Conservation (phyloP, 371 early-diverging fungal genomes). For the Mucor indicus region DNA sequence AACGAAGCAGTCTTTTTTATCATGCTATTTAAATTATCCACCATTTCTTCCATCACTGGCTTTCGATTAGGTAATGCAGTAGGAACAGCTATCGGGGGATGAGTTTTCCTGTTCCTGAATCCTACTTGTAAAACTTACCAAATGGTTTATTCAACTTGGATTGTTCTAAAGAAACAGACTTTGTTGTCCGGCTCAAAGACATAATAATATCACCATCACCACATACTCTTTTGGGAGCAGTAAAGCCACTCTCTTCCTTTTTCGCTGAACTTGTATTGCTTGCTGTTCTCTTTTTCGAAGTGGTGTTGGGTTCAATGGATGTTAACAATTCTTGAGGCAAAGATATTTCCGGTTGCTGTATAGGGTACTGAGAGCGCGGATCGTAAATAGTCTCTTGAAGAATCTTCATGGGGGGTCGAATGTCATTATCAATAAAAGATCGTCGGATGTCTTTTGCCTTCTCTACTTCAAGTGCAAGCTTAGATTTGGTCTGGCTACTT, state of each 20-base stretch:
- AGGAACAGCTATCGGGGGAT: slow-evolving; percentile 1
- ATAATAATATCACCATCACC: neutral
- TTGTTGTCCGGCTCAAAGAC: too few relatives aligned
- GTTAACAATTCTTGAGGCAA: too few relatives aligned
- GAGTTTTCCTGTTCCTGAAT: neutral
- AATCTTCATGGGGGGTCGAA: slow-evolving; percentile 6
- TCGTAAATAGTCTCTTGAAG: slow-evolving; percentile 5
- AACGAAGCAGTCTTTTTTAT: neutral
- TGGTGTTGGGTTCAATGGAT: too few relatives aligned
- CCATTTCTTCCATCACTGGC: slow-evolving; percentile 18
- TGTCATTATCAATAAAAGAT: slow-evolving; percentile 1
- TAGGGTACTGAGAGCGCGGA: slow-evolving; percentile 15
- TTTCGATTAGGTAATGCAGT: neutral
- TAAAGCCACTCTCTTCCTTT: too few relatives aligned
- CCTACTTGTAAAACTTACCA: slow-evolving; percentile 2
- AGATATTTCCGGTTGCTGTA: too few relatives aligned
- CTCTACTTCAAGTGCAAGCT: slow-evolving; percentile 3
- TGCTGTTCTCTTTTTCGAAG: too few relatives aligned
- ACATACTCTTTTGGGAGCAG: neutral
- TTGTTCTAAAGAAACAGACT: too few relatives aligned
- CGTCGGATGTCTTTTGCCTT: slow-evolving; percentile 1
- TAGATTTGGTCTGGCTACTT: neutral
- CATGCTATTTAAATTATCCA: slow-evolving; percentile 10
- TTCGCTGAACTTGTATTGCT: too few relatives aligned
- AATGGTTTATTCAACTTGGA: too few relatives aligned